Percentiles rank a stretch among this genome's conserved stretches.
Evolutionary conservation across 805 yeast genomes (phyloP).

Genomic region (Debaryomyces tyrocola): DNA sequence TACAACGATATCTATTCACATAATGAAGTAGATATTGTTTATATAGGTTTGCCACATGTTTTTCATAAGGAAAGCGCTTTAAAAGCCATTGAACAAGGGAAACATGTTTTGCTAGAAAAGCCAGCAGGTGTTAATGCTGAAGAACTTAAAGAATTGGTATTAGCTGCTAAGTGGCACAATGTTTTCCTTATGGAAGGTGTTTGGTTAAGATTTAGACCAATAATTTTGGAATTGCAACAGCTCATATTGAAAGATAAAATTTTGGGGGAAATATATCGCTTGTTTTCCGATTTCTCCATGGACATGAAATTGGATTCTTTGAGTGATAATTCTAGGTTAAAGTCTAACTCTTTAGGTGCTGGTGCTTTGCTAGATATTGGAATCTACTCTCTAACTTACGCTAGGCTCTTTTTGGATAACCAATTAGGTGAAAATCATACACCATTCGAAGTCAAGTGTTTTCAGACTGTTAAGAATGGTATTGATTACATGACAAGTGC

Average conservation of each 20-base stretch:
- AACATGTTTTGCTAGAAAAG: conserved; percentile 56
- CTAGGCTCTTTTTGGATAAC: conserved; percentile 38
- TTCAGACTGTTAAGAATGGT: no score
- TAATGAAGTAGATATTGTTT: conserved; percentile 46
- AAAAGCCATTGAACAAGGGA: conserved; percentile 47
- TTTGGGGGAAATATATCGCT: conserved; percentile 40
- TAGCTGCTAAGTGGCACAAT: no score
- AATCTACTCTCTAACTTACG: conserved; percentile 49
- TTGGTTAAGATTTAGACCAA: no score
- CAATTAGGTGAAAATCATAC: no score
- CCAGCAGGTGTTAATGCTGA: conserved; percentile 49
- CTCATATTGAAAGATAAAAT: no score
- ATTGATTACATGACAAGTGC: no score
- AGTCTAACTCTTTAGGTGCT: conserved; percentile 47
- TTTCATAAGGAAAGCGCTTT: conserved; percentile 50
- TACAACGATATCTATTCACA: conserved; percentile 48
- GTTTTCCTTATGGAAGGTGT: no score
- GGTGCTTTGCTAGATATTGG: conserved; percentile 60
- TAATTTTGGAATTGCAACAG: no score
- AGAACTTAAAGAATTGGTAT: no score
- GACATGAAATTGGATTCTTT: conserved; percentile 31
- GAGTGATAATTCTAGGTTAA: conserved; percentile 34
- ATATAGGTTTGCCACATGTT: conserved; percentile 56
- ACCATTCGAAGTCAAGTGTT: no score
- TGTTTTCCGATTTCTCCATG: conserved; percentile 45